Conservation (phyloP, 345 rosid species). For the Gossypium sturtianum region DNA sequence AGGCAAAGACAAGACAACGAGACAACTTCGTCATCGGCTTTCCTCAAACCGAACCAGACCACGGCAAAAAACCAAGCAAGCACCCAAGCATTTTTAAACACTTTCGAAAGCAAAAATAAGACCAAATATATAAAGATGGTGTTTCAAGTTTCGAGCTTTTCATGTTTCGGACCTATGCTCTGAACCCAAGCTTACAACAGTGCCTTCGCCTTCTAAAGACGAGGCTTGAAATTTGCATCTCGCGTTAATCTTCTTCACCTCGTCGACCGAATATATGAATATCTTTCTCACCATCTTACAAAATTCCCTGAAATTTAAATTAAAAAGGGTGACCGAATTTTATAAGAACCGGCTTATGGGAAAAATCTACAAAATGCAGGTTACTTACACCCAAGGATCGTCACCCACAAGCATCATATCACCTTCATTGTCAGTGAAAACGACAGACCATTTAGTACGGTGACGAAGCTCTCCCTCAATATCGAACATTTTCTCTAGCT, state of each 20-base stretch:
- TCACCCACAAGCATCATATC: conserved; percentile 77
- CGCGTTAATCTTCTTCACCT: conserved; percentile 45
- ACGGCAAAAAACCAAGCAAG: background rate
- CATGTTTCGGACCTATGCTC: conserved; percentile 21
- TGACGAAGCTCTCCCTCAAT: conserved; percentile 48
- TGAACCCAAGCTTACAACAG: conserved; percentile 32
- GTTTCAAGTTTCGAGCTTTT: no score
- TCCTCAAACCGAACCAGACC: background rate
- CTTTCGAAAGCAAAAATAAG: no score
- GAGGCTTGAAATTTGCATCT: conserved; percentile 27
- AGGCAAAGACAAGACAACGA: background rate
- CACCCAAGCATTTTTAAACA: no score
- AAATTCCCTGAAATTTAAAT: conserved; percentile 48
- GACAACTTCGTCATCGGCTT: background rate
- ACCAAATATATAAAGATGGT: no score
- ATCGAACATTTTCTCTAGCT: conserved; percentile 67
- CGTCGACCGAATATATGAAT: conserved; percentile 48
- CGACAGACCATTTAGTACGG: conserved; percentile 53
- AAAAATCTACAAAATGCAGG: background rate
- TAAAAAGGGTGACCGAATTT: background rate
- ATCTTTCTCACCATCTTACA: conserved; percentile 26
- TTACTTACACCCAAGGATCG: conserved; percentile 70
- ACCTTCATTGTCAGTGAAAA: conserved; percentile 63
- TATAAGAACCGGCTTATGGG: background rate
- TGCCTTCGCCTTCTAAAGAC: conserved; percentile 33